A percentile compares a stretch with the other conserved stretches of the same genome.
Conservation (phyloP, 1,139 yeast genomes). For the Debaryomyces fabryi region DNA sequence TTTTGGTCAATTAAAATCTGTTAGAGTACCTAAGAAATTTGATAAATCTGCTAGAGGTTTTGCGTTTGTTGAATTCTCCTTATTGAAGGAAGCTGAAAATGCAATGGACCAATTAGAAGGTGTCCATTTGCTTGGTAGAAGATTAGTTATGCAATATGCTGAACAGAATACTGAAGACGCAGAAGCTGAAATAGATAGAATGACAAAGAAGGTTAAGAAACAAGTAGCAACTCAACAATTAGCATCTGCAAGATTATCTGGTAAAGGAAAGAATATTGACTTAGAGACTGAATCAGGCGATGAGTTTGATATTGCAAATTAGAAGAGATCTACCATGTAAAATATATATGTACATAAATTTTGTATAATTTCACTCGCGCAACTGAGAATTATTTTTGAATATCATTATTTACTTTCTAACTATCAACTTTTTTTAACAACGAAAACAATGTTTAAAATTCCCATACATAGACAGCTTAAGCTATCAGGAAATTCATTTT, state of each 20-base stretch:
- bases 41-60: slow-evolving; percentile 96
- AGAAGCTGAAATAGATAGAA: slow-evolving; percentile 85
- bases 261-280: slow-evolving; percentile 75
- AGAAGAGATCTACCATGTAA: background rate
- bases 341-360: slow-evolving; percentile 4
- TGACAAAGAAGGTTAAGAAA: slow-evolving; percentile 82
- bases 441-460: background rate
- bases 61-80: slow-evolving; percentile 91
- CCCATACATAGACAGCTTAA: background rate
- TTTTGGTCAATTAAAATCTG: slow-evolving; percentile 92
- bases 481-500: slow-evolving; percentile 10
- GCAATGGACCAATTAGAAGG: slow-evolving; percentile 97
- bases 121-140: slow-evolving; percentile 94
- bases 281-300: slow-evolving; percentile 58
- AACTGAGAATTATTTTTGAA: slow-evolving; percentile 5
- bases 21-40: slow-evolving; percentile 94
- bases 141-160: slow-evolving; percentile 94
- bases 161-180: slow-evolving; percentile 79
- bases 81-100: slow-evolving; percentile 88
- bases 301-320: slow-evolving; percentile 17
- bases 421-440: background rate
- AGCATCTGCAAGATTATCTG: slow-evolving; percentile 69
- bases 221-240: slow-evolving; percentile 80
- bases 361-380: slow-evolving; percentile 5
- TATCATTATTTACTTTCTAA: background rate